phyloP scores from a whole-genome alignment of 1,284 basidiomycete species.

The Vanrija sp. region DNA sequence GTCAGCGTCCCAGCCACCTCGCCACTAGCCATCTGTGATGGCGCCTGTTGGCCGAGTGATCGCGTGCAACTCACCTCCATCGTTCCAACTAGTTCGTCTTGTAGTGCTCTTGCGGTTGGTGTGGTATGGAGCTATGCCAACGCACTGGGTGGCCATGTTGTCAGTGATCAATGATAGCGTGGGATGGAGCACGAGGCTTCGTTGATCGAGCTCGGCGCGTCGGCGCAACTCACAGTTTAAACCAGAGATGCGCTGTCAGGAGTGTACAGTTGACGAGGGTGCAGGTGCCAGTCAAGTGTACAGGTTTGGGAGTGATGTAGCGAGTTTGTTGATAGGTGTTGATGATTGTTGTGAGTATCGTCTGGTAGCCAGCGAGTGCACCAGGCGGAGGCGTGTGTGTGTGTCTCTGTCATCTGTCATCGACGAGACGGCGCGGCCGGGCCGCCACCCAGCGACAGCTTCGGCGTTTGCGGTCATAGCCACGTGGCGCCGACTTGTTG shows the following conservation, averaged over 20 bases:
- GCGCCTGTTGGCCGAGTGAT: background rate
- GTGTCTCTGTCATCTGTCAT: background rate
- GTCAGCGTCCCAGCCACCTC: constrained; percentile 12
- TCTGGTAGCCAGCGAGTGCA: background rate
- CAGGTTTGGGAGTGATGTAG: background rate
- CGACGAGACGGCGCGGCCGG: background rate
- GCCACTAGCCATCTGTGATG: background rate
- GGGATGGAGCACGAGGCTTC: background rate
- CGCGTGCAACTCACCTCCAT: constrained; percentile 36
- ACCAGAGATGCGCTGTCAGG: too few relatives aligned
- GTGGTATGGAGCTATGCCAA: too few relatives aligned
- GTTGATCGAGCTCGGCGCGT: background rate
- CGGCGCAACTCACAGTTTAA: background rate
- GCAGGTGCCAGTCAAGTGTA: too few relatives aligned
- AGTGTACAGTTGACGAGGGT: too few relatives aligned
- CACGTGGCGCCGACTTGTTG: constrained; percentile 1
- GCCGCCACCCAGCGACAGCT: background rate
- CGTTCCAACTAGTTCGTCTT: constrained; percentile 10
- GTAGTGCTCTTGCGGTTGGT: too few relatives aligned
- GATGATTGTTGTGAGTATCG: background rate
- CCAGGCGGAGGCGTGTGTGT: background rate
- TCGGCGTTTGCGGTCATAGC: constrained; percentile 6
- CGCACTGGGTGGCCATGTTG: background rate
- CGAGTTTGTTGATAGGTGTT: background rate
- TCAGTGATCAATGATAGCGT: background rate